Conservation (phyloP, 495 filamentous ascomycete genomes). For the Mytilinidion resinicola region DNA sequence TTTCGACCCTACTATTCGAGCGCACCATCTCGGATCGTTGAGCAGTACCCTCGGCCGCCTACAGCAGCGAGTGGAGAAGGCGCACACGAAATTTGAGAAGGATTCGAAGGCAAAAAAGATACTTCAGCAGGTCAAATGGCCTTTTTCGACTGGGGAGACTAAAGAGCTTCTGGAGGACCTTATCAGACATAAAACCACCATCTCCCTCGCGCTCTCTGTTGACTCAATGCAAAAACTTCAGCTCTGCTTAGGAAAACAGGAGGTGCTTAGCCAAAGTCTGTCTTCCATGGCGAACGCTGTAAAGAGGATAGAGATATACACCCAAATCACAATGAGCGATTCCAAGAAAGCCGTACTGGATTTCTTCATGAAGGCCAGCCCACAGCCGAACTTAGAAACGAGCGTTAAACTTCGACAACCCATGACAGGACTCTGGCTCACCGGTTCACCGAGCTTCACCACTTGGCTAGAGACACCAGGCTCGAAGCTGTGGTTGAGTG, state of each 20-base stretch:
- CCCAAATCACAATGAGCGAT: background rate
- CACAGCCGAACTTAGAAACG: conserved; percentile 26
- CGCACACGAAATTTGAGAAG: no score
- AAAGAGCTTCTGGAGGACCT: no score
- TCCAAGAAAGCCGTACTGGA: conserved; percentile 30
- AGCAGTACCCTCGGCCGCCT: no score
- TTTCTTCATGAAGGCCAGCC: conserved; percentile 28
- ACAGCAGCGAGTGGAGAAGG: no score
- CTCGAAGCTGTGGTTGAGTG: conserved; percentile 37
- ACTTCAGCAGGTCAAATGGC: no score
- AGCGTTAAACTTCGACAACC: conserved; percentile 33
- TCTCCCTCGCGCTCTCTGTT: no score
- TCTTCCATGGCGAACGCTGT: background rate
- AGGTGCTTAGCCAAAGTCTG: no score
- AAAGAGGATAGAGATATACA: background rate
- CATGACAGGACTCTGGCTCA: conserved; percentile 38
- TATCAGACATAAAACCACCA: no score
- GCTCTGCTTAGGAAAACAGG: no score
- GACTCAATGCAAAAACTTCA: no score
- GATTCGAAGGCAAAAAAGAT: no score
- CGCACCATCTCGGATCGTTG: conserved; percentile 23
- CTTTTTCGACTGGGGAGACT: no score
- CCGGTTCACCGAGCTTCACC: conserved; percentile 6
- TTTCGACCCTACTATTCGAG: conserved; percentile 18
- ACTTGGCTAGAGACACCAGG: conserved; percentile 13